Evolutionary conservation across 345 rosid genomes (phyloP), one percentile per base, ranked within the genome.

Genomic region (Gossypium thurberi): DNA sequence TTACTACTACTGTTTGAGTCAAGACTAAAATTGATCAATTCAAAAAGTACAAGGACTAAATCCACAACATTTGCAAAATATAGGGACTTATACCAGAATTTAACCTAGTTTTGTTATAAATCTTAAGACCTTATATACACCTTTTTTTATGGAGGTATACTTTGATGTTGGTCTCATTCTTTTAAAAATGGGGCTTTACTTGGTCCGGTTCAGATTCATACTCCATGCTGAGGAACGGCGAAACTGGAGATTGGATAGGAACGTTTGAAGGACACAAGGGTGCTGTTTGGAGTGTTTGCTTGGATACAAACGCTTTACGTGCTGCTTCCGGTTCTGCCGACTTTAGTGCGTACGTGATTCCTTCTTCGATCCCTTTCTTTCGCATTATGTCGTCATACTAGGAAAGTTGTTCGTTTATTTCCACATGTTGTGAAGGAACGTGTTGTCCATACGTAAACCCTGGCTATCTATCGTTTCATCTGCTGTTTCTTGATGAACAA

Each of bases 201-300:
- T 33, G 37, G 59, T 48, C 59, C 26, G 59, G 13, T 76, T 65
- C 78, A 95, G 99, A 95, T 87, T 89, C 98, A 48, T 89, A 83
- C 55, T 97, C 98, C 23, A 92, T 95, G 99, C 74, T 95, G 86
- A 87, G 99, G 82, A 95, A 95, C 80, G 99, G 99, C 57, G 99
- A 95, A 87, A 95, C 97, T 63, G 99, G 98, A 65, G 99, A 92
- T 63, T 95, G 98, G 97, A 88, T 95, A 53, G 98, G 98, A 47
- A 95, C 98, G 25, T 95, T 95, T 86, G 97, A 89, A 83, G 99
- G 99, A 46, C 97, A 95, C 62, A 95, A 95, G 78, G 98, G 99
- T 72, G 98, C 97, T 2, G 99, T 95, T 47, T 95, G 99, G 99
- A 92, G 98, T 76, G 90, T 93, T 68, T 85, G 92, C 82, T 82